phyloP scores from a whole-genome alignment of 2,329 filamentous ascomycete genomes.

The Decorospora gaudefroyi region DNA sequence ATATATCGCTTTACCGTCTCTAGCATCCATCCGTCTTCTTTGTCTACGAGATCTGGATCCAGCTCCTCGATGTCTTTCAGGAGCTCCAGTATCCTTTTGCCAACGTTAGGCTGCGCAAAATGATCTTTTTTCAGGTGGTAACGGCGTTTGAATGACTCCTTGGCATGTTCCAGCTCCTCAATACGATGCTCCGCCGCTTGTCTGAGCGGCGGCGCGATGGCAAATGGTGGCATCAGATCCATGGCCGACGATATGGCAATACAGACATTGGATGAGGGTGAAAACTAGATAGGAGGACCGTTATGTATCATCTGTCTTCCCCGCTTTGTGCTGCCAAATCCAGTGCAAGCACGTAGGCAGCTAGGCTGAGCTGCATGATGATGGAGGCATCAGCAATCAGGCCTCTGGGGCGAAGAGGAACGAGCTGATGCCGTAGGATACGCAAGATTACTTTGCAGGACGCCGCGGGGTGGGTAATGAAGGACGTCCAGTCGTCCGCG shows the following conservation, averaged over 20 bases:
- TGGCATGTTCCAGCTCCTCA: constrained; percentile 60
- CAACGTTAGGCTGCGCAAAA: constrained; percentile 26
- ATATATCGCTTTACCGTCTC: constrained; percentile 58
- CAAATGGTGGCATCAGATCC: constrained; percentile 12
- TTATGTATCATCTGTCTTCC: constrained; percentile 8
- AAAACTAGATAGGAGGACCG: constrained; percentile 4
- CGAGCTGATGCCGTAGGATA: background rate
- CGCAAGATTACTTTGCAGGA: constrained; percentile 23
- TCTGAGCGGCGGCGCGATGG: constrained; percentile 26
- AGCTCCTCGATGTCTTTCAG: constrained; percentile 47
- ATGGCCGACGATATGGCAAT: constrained; percentile 4
- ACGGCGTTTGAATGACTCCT: constrained; percentile 54
- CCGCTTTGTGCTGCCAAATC: background rate
- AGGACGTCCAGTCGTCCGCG: too few species aligned
- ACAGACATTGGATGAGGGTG: background rate
- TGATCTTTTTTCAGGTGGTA: constrained; percentile 47
- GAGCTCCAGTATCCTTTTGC: constrained; percentile 42
- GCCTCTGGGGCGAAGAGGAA: constrained; percentile 5
- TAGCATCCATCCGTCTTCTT: constrained; percentile 33
- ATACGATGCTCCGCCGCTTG: constrained; percentile 53
- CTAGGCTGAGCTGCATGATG: constrained; percentile 10
- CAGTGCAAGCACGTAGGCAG: constrained; percentile 14
- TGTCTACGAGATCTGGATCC: constrained; percentile 37
- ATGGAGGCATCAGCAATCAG: constrained; percentile 8
- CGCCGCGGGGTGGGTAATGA: constrained; percentile 8